phyloP scores from a whole-genome alignment of 2,329 filamentous ascomycete genomes.

The Tolypocladium inflatum region DNA sequence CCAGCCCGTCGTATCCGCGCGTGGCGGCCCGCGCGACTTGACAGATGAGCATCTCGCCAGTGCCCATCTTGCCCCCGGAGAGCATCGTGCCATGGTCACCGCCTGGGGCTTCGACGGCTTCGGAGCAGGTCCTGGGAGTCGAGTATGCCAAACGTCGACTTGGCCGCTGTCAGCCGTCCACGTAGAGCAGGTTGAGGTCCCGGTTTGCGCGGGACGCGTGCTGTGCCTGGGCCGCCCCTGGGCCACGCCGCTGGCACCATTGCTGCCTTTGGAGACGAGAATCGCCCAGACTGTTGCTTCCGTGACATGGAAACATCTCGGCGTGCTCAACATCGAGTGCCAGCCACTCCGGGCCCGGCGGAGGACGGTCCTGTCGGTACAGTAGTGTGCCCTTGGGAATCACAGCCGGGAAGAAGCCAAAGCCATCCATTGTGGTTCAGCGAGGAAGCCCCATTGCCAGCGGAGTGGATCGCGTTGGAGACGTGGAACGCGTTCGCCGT shows the following conservation, averaged over 20 bases:
- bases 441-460: slow-evolving; percentile 69
- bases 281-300: not conserved
- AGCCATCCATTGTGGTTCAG: slow-evolving; percentile 71
- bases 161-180: slow-evolving; percentile 64
- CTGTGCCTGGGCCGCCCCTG: too few species aligned
- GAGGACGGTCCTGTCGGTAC: slow-evolving; percentile 37
- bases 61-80: slow-evolving; percentile 6
- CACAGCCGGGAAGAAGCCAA: slow-evolving; percentile 58
- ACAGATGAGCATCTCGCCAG: slow-evolving; percentile 19
- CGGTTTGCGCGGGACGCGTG: slow-evolving; percentile 55
- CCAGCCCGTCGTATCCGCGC: too few species aligned
- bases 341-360: slow-evolving; percentile 56
- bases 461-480: slow-evolving; percentile 67
- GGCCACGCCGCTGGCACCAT: too few species aligned
- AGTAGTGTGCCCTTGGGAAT: slow-evolving; percentile 56
- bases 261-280: too few species aligned
- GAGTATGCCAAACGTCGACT: slow-evolving; percentile 23
- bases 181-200: slow-evolving; percentile 51
- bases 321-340: slow-evolving; percentile 72
- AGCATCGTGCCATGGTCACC: too few species aligned
- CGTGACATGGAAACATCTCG: slow-evolving; percentile 44
- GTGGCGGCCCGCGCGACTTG: slow-evolving; percentile 27
- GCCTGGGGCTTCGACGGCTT: too few species aligned
- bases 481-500: slow-evolving; percentile 51
- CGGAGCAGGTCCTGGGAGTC: too few species aligned